Base-by-base conservation (phyloP, 108 stramenopile genomes). In the Poteriospumella lacustris region DNA sequence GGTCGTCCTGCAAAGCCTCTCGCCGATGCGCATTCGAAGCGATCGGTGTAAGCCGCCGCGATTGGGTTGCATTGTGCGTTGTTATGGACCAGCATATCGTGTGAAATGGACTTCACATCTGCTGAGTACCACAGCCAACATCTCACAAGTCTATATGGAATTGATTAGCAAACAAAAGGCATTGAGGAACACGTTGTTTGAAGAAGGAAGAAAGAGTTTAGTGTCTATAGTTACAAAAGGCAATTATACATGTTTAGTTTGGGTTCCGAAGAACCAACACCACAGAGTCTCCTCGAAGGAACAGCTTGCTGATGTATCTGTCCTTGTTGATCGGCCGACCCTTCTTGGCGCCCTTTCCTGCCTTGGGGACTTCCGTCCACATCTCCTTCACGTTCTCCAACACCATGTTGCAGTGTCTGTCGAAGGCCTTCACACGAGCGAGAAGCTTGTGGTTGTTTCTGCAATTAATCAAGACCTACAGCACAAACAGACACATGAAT, bases 371-470 rank as follows among this genome's bases (percentile, higher is more conserved):
- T 88, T 99, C 98, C 31, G 96, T 97, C 98, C 98, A 99, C 92
- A 97, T 94, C 87, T 99, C 98, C 81, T 96, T 96, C 41, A 99
- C 98, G 78, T 97, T 95, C 86, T 96, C 95, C 44, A 99, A 82
- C 3, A 99, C 87, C 87, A 92, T 97, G 79, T 88, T 88, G 82
- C 86, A 88, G 44, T 88, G 87, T 26, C 87, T 62, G 43, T 88
- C 88, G 73, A 86, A 99, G 41, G 98, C 98, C 83, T 97, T 97
- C 26, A 99, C 96, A 47, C 96, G 75, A 12, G 90, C 96, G 58
- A 99, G 84, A 40, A 97, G 84, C 76, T 99, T 99, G 87, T 99
- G 98, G 84, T 97, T 97, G 84, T 99, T 99, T 56, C 98, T 90
- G 39, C 96, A 91, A 84, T 97, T 97, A 80, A 99, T 88, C 26